Evolutionary conservation across 257 asterid genomes (phyloP), one percentile per base, ranked within the genome.

Genomic region (Ilex asprella): DNA sequence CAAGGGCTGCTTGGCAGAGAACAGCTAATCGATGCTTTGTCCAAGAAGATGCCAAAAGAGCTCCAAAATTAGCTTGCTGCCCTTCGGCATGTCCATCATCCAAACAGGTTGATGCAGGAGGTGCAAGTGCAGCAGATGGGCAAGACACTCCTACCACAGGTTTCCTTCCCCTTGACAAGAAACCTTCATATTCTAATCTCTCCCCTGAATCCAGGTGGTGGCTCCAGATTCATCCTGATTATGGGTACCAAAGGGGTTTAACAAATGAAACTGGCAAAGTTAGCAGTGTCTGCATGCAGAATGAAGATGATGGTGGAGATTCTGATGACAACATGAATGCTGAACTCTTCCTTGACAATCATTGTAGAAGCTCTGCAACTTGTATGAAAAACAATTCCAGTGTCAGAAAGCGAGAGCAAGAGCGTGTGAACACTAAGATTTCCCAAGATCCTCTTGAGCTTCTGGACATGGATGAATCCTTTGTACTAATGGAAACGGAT

Each of bases 41-140:
- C 62, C 97, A 90, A 71, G 96, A 90, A 76, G 97, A 90, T 71
- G 97, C 97, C 43, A 87, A 86, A 76, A 65, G 94, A 76, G 96
- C 98, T 71, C 98, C 98, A 2, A 91, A 77, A 70, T 80, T 91
- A 71, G 95, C 97, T 58, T 86, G 83, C 71, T 86, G 83, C 74
- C 76, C 97, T 7, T 75, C 95, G 1, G 54, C 70, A 27, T 71
- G 88, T 30, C 80, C 86, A 31, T 62, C 82, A 3, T 60, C 58
- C 29, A 79, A 74, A 60, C 83, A 78, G 39, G 66, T 73, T 39
- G 91, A 79, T 31, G 16, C 75, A 2, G 89, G 50, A 50, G 79
- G 85, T 1, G 32, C 75, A n/a, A 61, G 16, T 49, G 58, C 75
- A 1, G 63, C 73, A 59, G 68, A 56, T 62, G 64, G 67, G 60